These are phyloP conservation scores for Exserohilum turcica DNA, from an alignment of 2,329 filamentous ascomycete genomes.

Conservation along the genomic window DNA sequence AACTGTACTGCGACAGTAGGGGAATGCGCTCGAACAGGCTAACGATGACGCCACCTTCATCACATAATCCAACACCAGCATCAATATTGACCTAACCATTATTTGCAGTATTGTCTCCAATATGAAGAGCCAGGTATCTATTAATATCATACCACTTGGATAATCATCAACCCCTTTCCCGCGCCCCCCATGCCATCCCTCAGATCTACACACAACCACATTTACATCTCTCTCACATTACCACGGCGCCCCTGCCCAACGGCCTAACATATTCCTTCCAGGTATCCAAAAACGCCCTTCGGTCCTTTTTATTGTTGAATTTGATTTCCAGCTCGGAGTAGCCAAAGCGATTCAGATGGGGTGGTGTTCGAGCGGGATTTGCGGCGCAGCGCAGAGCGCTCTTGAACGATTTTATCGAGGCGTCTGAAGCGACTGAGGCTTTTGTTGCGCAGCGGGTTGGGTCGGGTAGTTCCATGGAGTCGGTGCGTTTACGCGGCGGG, in stretches of 20 bases:
- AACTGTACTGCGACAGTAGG: no score
- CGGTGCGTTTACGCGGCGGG: conserved; percentile 8
- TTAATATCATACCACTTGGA: no score
- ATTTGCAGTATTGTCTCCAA: no score
- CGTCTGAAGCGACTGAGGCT: conserved; percentile 18
- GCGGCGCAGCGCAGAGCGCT: conserved; percentile 13
- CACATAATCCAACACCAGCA: no score
- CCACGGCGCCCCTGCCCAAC: conserved; percentile 1
- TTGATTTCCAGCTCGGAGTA: conserved; percentile 37
- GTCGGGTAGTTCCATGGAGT: conserved; percentile 15
- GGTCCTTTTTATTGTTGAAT: conserved; percentile 35
- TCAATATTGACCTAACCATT: no score
- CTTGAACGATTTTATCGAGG: conserved; percentile 17
- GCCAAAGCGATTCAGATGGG: conserved; percentile 34
- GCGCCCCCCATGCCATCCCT: no score
- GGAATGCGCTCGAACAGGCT: no score
- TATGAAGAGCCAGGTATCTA: no score
- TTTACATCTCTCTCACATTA: background rate
- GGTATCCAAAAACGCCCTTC: conserved; percentile 33
- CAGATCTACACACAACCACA: no score
- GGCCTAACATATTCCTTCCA: conserved; percentile 36
- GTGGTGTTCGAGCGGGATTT: background rate
- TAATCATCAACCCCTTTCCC: no score
- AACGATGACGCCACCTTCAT: no score
- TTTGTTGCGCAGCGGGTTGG: conserved; percentile 17